Evolutionary conservation across 176 grass and related monocot genomes (phyloP), one percentile per base, ranked within the genome.

Genomic region (Puya raimondii): DNA sequence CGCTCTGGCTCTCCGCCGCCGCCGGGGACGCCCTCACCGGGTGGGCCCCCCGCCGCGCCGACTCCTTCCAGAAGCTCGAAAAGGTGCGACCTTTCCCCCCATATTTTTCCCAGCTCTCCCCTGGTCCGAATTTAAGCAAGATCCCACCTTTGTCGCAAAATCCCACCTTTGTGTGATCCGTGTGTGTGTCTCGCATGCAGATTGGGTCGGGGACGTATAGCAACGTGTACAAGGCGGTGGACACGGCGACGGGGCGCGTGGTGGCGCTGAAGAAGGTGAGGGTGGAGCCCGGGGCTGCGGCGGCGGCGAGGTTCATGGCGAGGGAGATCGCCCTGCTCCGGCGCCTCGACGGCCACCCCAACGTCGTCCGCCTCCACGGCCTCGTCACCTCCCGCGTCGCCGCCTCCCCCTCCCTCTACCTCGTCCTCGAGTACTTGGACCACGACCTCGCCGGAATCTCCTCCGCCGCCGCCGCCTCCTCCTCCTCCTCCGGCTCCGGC

Each of bases 121-220:
- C n/a, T n/a, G n/a, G n/a, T n/a, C n/a, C n/a, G n/a, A n/a, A n/a
- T n/a, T 26, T 26, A 26, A 26, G 25, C 25, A 26, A 26, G 2
- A n/a, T n/a, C 25, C 25, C 25, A 26, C 25, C 25, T 26, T 26
- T 26, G 25, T 26, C 2, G 0, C 2, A 26, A 26, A n/a, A n/a
- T n/a, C n/a, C n/a, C n/a, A n/a, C n/a, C n/a, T n/a, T n/a, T n/a
- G 25, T 26, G 25, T 26, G 25, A 26, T 26, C 25, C 25, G 25
- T 26, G 25, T 26, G 25, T 26, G 25, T 26, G 25, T 2, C 25
- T 26, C 25, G 25, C 25, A 26, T 26, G 25, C 70, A 97, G 94
- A 93, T 99, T 71, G 95, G 95, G 53, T 99, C 95, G 42, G 95
- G 95, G 22, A 99, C 95, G 9, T 99, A 99, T 79, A 94, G 90